A percentile compares a stretch with the other conserved stretches of the same genome.
Conservation (phyloP, 108 stramenopile species). For the Discostella pseudostelligera region DNA sequence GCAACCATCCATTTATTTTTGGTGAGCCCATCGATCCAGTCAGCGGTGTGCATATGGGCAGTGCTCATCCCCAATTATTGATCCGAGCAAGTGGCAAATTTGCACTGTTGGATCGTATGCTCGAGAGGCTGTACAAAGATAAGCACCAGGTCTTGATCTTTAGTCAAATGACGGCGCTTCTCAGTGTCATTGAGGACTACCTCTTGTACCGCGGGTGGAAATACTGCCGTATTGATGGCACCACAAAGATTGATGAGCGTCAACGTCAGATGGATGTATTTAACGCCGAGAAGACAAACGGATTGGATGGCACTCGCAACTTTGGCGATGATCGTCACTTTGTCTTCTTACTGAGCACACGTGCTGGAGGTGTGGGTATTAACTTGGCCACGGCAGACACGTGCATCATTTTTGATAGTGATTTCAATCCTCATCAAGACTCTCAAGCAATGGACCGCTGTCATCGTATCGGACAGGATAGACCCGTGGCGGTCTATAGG, state of each 20-base stretch:
- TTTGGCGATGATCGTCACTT: slow-evolving; percentile 78
- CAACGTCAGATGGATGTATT: slow-evolving; percentile 93
- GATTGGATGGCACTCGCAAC: slow-evolving; percentile 61
- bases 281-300: slow-evolving; percentile 85
- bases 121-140: slow-evolving; percentile 84
- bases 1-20: slow-evolving; percentile 96
- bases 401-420: slow-evolving; percentile 97
- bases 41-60: slow-evolving; percentile 79
- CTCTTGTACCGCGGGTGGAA: slow-evolving; percentile 75
- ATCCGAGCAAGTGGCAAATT: slow-evolving; percentile 95
- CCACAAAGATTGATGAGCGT: slow-evolving; percentile 94
- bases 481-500: slow-evolving; percentile 94
- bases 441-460: slow-evolving; percentile 92
- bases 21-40: slow-evolving; percentile 90
- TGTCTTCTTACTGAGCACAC: slow-evolving; percentile 93
- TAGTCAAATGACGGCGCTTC: slow-evolving; percentile 94
- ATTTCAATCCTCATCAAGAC: slow-evolving; percentile 98
- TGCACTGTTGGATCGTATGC: slow-evolving; percentile 94
- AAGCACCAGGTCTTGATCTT: slow-evolving; percentile 99
- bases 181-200: slow-evolving; percentile 97
- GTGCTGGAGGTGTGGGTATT: slow-evolving; percentile 97
- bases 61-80: slow-evolving; percentile 84
- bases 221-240: slow-evolving; percentile 95
- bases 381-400: slow-evolving; percentile 96
- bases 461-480: slow-evolving; percentile 91